Conservation (phyloP, 495 filamentous ascomycete species). For the Neurospora intermedia region DNA sequence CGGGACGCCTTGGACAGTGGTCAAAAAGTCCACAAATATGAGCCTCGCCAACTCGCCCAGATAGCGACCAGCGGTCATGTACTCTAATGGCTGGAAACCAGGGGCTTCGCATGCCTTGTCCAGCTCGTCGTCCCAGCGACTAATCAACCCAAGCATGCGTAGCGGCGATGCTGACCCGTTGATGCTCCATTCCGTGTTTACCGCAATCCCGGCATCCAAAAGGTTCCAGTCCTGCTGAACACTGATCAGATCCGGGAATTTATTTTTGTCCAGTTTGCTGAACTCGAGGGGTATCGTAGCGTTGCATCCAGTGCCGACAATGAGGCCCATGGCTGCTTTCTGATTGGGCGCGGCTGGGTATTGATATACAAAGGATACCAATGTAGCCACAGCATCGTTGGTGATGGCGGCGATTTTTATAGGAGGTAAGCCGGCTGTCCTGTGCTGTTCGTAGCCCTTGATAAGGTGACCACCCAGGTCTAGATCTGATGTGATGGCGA, state of each 20-base stretch:
- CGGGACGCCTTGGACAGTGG: slow-evolving; percentile 27
- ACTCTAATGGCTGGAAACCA: slow-evolving; percentile 79
- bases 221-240: slow-evolving; percentile 49
- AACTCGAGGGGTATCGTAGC: slow-evolving; percentile 67
- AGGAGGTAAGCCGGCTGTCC: slow-evolving; percentile 43
- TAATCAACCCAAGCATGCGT: slow-evolving; percentile 51
- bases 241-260: slow-evolving; percentile 38
- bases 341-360: slow-evolving; percentile 22
- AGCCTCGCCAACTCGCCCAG: slow-evolving; percentile 72
- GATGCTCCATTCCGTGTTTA: slow-evolving; percentile 86
- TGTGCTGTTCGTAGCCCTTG: slow-evolving; percentile 51
- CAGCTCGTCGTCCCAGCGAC: slow-evolving; percentile 58
- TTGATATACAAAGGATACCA: slow-evolving; percentile 65
- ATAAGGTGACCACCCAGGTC: slow-evolving; percentile 61
- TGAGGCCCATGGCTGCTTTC: slow-evolving; percentile 65
- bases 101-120: slow-evolving; percentile 57
- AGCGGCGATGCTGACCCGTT: slow-evolving; percentile 60
- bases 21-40: slow-evolving; percentile 57
- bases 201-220: slow-evolving; percentile 50
- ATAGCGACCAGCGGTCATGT: slow-evolving; percentile 78
- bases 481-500: slow-evolving; percentile 61
- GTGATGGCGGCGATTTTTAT: slow-evolving; percentile 66
- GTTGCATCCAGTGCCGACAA: slow-evolving; percentile 76
- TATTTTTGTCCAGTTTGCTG: slow-evolving; percentile 50
- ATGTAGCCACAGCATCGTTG: slow-evolving; percentile 72